Percentiles rank a stretch among this genome's conserved stretches.
These are phyloP conservation scores for Coniophora puteana DNA, from an alignment of 1,284 basidiomycete species.

Conservation along the genomic window DNA sequence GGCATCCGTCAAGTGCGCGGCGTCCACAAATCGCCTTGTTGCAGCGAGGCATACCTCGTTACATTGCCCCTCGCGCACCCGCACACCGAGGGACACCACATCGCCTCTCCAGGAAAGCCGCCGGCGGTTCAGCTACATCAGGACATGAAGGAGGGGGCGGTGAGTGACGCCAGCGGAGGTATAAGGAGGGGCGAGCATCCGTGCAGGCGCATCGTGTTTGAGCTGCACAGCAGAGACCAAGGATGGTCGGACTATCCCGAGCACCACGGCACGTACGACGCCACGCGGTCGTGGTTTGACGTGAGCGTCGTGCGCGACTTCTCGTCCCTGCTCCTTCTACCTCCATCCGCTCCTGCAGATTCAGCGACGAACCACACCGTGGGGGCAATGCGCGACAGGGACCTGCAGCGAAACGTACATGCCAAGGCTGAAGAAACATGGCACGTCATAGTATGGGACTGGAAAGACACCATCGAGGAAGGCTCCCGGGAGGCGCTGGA, in stretches of 20 bases:
- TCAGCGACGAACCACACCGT: no score
- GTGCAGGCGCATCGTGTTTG: no score
- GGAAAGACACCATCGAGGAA: neutral
- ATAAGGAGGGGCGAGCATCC: neutral
- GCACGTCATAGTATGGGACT: neutral
- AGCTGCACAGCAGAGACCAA: neutral
- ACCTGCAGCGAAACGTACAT: neutral
- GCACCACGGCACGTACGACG: constrained; percentile 1
- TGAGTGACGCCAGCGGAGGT: neutral
- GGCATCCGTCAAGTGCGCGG: neutral
- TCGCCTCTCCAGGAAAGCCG: no score
- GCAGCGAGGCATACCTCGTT: neutral
- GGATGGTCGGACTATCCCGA: neutral
- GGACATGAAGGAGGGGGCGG: no score
- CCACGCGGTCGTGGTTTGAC: neutral
- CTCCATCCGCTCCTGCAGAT: no score
- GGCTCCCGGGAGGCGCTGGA: neutral
- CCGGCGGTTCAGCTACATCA: neutral
- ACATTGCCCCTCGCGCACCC: neutral
- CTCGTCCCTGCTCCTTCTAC: no score
- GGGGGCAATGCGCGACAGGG: no score
- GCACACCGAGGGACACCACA: neutral
- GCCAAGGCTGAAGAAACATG: neutral
- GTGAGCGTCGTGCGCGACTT: neutral
- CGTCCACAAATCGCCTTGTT: no score